Conservation (phyloP, 768 basidiomycete genomes). For the Phlebiopsis flavidoalba region DNA sequence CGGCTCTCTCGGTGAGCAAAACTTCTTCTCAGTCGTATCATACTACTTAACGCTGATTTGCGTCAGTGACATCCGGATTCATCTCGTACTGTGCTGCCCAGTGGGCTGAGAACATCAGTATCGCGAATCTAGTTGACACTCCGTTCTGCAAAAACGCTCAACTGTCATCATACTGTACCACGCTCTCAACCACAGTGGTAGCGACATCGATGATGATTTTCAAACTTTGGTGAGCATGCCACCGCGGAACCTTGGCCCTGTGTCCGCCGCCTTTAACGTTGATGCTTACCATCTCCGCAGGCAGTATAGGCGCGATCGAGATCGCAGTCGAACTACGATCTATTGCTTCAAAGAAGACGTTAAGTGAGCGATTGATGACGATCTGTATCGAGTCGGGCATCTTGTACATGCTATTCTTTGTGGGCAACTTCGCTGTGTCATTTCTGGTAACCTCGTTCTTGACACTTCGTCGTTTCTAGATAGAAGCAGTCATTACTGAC, state of each 20-base stretch:
- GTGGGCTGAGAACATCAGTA: slow-evolving; percentile 6
- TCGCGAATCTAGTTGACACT: slow-evolving; percentile 11
- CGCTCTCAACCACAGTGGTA: slow-evolving; percentile 13
- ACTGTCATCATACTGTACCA: slow-evolving; percentile 15
- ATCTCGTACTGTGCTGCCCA: slow-evolving; percentile 18
- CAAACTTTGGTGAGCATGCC: slow-evolving; percentile 11
- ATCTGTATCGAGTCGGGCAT: background rate
- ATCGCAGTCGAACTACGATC: background rate
- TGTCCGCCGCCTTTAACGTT: background rate
- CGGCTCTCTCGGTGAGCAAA: slow-evolving; percentile 14
- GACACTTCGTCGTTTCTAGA: background rate
- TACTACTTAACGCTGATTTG: background rate
- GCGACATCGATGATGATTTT: slow-evolving; percentile 16
- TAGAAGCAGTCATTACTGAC: background rate
- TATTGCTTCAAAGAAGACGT: background rate
- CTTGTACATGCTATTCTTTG: background rate
- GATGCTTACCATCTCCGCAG: background rate
- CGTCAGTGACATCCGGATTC: slow-evolving; percentile 13
- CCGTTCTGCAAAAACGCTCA: slow-evolving; percentile 18
- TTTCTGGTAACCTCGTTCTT: no score
- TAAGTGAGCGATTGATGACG: background rate
- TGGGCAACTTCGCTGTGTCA: background rate
- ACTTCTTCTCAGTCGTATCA: background rate
- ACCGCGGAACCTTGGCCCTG: no score
- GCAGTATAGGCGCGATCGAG: background rate